phyloP scores from a whole-genome alignment of 805 yeast genomes.

The Monosporozyma siamensis region DNA sequence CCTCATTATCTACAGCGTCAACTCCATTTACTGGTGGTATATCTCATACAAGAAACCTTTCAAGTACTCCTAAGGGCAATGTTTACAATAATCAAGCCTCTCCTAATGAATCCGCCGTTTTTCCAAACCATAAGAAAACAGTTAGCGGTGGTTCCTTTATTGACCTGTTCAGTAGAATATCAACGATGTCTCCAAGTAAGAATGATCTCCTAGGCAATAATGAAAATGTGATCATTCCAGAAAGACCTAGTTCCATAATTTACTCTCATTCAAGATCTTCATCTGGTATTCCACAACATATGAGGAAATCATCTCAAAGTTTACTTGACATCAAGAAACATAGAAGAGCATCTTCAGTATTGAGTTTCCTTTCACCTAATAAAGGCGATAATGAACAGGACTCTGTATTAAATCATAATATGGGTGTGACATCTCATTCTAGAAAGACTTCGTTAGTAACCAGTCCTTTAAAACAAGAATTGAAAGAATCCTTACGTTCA shows the following conservation, averaged over 20 bases:
- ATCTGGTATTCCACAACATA: slow-evolving; percentile 8
- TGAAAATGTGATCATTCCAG: slow-evolving; percentile 1
- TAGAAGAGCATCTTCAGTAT: slow-evolving; percentile 52
- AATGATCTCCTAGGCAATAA: slow-evolving; percentile 1
- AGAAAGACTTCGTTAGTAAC: slow-evolving; percentile 5
- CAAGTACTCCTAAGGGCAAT: not conserved
- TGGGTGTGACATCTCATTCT: slow-evolving; percentile 4
- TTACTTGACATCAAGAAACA: slow-evolving; percentile 31
- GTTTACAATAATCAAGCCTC: not conserved
- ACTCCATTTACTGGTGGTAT: not conserved
- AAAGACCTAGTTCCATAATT: slow-evolving; percentile 3
- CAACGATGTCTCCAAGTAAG: slow-evolving; percentile 18
- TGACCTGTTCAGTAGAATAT: slow-evolving; percentile 28
- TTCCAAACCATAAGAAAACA: slow-evolving; percentile 19
- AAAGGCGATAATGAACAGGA: slow-evolving; percentile 5
- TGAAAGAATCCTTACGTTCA: not conserved
- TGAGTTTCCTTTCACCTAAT: slow-evolving; percentile 38
- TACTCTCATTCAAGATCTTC: slow-evolving; percentile 17
- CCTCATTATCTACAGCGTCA: slow-evolving; percentile 2
- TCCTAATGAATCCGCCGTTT: slow-evolving; percentile 5
- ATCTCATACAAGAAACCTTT: not conserved
- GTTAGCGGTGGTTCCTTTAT: slow-evolving; percentile 30
- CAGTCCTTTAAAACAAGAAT: slow-evolving; percentile 4
- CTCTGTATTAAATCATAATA: not conserved
- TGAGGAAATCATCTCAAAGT: slow-evolving; percentile 4